Evolutionary conservation across 2,329 filamentous ascomycete genomes (phyloP).

Genomic region (Zalaria obscura): DNA sequence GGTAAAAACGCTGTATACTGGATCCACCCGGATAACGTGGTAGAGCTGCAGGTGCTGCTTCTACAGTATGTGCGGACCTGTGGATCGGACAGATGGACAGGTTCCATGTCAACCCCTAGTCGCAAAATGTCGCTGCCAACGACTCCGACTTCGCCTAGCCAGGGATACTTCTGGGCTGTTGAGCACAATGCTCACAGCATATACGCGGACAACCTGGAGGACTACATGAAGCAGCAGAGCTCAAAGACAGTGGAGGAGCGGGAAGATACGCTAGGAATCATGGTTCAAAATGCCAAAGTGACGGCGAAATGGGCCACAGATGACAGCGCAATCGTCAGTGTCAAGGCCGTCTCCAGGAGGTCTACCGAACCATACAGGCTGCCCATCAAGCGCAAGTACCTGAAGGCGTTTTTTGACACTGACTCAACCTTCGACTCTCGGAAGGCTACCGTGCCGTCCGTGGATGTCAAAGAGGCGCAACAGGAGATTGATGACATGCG

Average conservation of each 20-base stretch:
- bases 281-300: conserved; percentile 18
- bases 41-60: conserved; percentile 38
- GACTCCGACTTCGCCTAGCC: conserved; percentile 1
- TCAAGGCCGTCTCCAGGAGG: neutral
- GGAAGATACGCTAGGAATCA: conserved; percentile 18
- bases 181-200: conserved; percentile 5
- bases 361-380: conserved; percentile 10
- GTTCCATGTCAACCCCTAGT: neutral
- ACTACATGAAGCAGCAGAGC: conserved; percentile 5
- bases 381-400: conserved; percentile 27
- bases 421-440: conserved; percentile 8
- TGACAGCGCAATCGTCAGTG: conserved; percentile 5
- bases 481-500: conserved; percentile 17
- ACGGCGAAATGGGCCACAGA: conserved; percentile 18
- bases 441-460: conserved; percentile 10
- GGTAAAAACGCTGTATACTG: conserved; percentile 37
- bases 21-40: conserved; percentile 38
- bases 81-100: conserved; percentile 7
- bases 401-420: conserved; percentile 24
- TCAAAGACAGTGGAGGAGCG: conserved; percentile 6
- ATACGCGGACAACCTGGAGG: conserved; percentile 6
- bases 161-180: neutral
- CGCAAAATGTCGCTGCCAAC: neutral
- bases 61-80: conserved; percentile 32
- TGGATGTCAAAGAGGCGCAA: conserved; percentile 9